Evolutionary conservation across 2,329 filamentous ascomycete species (phyloP).

Genomic region (Ascochyta rabiei): DNA sequence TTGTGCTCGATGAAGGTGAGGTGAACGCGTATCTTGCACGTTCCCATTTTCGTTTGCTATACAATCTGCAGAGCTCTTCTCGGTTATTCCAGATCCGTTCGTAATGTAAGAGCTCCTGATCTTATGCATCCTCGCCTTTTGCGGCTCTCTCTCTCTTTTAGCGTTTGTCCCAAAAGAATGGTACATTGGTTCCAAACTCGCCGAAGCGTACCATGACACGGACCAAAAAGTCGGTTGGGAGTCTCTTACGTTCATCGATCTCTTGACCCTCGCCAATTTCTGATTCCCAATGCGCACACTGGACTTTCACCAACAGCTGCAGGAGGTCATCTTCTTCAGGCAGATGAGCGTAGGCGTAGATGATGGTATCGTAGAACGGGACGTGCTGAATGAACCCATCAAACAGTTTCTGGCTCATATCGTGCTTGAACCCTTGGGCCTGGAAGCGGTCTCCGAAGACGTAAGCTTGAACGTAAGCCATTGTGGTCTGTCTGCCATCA

Average conservation of each 20-base stretch:
- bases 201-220: background rate
- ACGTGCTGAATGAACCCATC: too few relatives aligned
- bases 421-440: background rate
- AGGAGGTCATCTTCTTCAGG: background rate
- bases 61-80: too few relatives aligned
- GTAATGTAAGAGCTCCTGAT: too few relatives aligned
- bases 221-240: background rate
- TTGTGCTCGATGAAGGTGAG: background rate
- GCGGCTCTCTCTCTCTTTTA: too few relatives aligned
- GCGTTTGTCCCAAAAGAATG: too few relatives aligned
- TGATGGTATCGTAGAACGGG: background rate
- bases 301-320: background rate
- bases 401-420: background rate
- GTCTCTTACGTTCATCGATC: background rate
- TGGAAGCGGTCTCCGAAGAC: background rate
- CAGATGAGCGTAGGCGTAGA: background rate
- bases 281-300: background rate
- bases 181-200: background rate
- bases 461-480: background rate
- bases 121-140: too few relatives aligned
- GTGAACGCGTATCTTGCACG: too few relatives aligned
- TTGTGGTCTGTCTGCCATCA: too few relatives aligned
- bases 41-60: too few relatives aligned
- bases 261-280: background rate
- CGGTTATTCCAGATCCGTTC: too few relatives aligned